phyloP scores from a whole-genome alignment of 306 rosid species.

The Cucumis melo region DNA sequence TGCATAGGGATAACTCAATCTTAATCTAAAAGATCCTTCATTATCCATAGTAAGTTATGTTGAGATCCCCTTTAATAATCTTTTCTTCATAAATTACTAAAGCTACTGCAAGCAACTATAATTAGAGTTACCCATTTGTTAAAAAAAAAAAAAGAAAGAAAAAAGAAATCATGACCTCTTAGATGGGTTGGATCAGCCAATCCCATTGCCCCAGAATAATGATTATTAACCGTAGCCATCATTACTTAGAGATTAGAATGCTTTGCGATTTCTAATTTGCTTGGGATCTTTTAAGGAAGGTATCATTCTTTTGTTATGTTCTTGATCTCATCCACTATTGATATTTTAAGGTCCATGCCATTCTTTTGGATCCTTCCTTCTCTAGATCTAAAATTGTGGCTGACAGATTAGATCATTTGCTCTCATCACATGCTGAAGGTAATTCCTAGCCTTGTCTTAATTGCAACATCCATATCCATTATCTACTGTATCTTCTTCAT shows the following conservation, averaged over 20 bases:
- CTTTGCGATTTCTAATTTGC: not conserved
- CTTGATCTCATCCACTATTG: not conserved
- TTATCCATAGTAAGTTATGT: conserved; percentile 45
- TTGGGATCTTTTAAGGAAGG: not conserved
- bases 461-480: not conserved
- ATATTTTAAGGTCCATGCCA: conserved; percentile 42
- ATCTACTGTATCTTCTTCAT: not conserved
- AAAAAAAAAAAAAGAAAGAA: too few relatives aligned
- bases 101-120: too few relatives aligned
- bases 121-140: too few relatives aligned
- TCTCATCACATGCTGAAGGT: conserved; percentile 72
- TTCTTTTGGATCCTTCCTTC: conserved; percentile 91
- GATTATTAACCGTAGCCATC: not conserved
- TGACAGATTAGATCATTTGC: conserved; percentile 71
- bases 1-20: conserved; percentile 61
- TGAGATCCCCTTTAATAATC: not conserved
- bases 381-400: conserved; percentile 80
- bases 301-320: too few relatives aligned
- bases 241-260: not conserved
- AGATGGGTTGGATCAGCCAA: not conserved
- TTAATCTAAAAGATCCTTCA: conserved; percentile 45
- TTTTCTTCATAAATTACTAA: not conserved
- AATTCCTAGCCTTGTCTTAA: not conserved
- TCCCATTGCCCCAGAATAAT: not conserved
- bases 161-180: not conserved